Percentiles rank a stretch among this genome's conserved stretches.
phyloP scores from a whole-genome alignment of 148 eudicot species.

The Rhododendron kiyosumense region DNA sequence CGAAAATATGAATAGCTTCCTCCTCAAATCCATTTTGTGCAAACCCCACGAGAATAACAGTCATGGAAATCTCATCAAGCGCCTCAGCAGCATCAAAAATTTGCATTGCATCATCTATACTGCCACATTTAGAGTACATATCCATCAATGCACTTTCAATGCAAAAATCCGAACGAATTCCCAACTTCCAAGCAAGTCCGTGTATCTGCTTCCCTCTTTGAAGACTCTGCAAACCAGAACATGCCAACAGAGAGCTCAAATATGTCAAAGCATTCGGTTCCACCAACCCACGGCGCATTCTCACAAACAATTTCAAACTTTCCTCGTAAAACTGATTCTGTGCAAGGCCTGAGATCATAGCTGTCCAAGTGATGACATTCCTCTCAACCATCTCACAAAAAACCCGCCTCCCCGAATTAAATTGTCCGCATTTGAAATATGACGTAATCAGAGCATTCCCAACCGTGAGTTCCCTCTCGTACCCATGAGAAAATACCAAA shows the following conservation, averaged over 20 bases:
- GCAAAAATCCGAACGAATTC: slow-evolving; percentile 56
- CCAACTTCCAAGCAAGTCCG: slow-evolving; percentile 53
- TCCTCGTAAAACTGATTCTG: slow-evolving; percentile 47
- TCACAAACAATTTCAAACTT: slow-evolving; percentile 49
- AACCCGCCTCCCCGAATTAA: slow-evolving; percentile 41
- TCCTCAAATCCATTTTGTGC: slow-evolving; percentile 80
- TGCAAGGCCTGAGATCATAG: slow-evolving; percentile 67
- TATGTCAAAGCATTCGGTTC: slow-evolving; percentile 66
- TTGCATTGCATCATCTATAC: slow-evolving; percentile 50
- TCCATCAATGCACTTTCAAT: slow-evolving; percentile 90
- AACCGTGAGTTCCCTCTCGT: slow-evolving; percentile 39
- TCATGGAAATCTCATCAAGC: slow-evolving; percentile 68
- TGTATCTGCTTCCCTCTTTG: slow-evolving; percentile 65
- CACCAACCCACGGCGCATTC: slow-evolving; percentile 48
- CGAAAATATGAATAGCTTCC: slow-evolving; percentile 61
- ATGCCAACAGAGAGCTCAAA: slow-evolving; percentile 60
- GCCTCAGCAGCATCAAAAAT: slow-evolving; percentile 58
- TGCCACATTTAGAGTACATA: slow-evolving; percentile 81
- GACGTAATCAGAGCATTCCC: slow-evolving; percentile 71
- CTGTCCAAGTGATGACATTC: slow-evolving; percentile 87
- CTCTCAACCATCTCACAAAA: slow-evolving; percentile 51
- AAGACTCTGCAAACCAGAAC: slow-evolving; percentile 65
- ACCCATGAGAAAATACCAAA: slow-evolving; percentile 49
- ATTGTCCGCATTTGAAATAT: slow-evolving; percentile 47
- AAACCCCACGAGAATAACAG: slow-evolving; percentile 64